Evolutionary conservation across 192 early-diverging fungal genomes (phyloP).

Genomic region (Podila epigama): DNA sequence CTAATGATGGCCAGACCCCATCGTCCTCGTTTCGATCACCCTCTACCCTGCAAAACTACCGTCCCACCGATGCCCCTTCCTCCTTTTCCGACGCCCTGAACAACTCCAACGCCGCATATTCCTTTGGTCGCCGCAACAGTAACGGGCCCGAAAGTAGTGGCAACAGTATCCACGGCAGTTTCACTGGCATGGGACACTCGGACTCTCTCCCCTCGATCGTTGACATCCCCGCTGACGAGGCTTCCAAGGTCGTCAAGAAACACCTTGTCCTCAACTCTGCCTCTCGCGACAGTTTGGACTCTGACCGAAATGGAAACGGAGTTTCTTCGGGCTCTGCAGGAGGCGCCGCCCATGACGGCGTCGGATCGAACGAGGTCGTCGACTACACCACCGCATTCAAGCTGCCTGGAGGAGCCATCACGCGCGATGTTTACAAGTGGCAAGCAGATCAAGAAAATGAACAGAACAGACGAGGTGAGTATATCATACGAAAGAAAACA

Average conservation of each 20-base stretch:
- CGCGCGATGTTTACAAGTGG: slow-evolving; percentile 92
- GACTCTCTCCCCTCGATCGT: slow-evolving; percentile 31
- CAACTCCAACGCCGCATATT: neutral
- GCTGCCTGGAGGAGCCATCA: slow-evolving; percentile 78
- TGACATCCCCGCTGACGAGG: slow-evolving; percentile 61
- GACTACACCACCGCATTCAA: slow-evolving; percentile 55
- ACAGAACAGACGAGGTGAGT: slow-evolving; percentile 50
- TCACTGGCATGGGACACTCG: neutral
- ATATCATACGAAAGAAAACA: slow-evolving; percentile 12
- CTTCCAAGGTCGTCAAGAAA: slow-evolving; percentile 71
- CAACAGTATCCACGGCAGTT: slow-evolving; percentile 34
- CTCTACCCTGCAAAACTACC: slow-evolving; percentile 46
- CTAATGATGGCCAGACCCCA: slow-evolving; percentile 17
- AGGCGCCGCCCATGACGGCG: slow-evolving; percentile 37
- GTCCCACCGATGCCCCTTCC: slow-evolving; percentile 5
- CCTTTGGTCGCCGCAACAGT: slow-evolving; percentile 1
- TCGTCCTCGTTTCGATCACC: slow-evolving; percentile 44
- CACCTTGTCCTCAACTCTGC: slow-evolving; percentile 71
- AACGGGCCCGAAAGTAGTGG: slow-evolving; percentile 38
- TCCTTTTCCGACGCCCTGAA: neutral
- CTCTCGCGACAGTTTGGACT: slow-evolving; percentile 49
- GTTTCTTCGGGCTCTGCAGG: slow-evolving; percentile 24
- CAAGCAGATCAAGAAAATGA: slow-evolving; percentile 71
- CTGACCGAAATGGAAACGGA: slow-evolving; percentile 37
- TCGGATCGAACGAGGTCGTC: slow-evolving; percentile 21